These are phyloP conservation scores for Monilinia polystroma DNA, from an alignment of 2,329 filamentous ascomycete genomes.

Conservation along the genomic window DNA sequence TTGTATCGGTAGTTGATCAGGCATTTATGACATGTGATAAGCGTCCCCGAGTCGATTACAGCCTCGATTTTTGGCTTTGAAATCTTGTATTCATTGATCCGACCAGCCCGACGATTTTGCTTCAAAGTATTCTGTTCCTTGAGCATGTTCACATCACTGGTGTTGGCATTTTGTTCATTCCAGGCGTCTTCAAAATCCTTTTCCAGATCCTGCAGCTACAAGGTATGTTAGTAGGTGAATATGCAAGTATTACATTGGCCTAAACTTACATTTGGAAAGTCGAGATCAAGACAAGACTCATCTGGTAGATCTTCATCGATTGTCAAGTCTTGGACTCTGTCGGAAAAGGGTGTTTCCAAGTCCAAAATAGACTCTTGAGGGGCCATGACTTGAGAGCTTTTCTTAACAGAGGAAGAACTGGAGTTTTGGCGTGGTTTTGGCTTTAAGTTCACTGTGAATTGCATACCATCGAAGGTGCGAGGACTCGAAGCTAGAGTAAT, in stretches of 20 bases:
- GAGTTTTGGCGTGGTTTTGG: no score
- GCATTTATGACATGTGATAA: not conserved
- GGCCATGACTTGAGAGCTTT: no score
- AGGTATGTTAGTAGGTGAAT: not conserved
- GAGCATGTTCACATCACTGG: not conserved
- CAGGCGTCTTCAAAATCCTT: not conserved
- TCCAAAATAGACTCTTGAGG: accelerated
- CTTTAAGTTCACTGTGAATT: not conserved
- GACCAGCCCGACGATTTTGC: accelerated
- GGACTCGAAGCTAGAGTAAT: not conserved
- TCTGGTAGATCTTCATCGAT: not conserved
- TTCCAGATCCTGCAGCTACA: not conserved
- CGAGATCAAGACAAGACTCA: no score
- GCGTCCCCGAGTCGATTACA: not conserved
- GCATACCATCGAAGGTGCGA: accelerated
- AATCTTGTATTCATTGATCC: not conserved
- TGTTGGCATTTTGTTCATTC: not conserved
- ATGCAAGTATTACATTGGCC: no score
- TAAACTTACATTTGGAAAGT: not conserved
- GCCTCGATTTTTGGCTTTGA: not conserved
- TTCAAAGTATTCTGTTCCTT: not conserved
- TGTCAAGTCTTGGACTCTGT: not conserved
- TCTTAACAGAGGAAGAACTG: not conserved
- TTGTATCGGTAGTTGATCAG: not conserved
- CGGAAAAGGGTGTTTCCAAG: not conserved